A percentile compares a stretch with the other conserved stretches of the same genome.
These are phyloP conservation scores for Wickerhamomyces canadensis DNA, from an alignment of 805 yeast species.

Conservation along the genomic window DNA sequence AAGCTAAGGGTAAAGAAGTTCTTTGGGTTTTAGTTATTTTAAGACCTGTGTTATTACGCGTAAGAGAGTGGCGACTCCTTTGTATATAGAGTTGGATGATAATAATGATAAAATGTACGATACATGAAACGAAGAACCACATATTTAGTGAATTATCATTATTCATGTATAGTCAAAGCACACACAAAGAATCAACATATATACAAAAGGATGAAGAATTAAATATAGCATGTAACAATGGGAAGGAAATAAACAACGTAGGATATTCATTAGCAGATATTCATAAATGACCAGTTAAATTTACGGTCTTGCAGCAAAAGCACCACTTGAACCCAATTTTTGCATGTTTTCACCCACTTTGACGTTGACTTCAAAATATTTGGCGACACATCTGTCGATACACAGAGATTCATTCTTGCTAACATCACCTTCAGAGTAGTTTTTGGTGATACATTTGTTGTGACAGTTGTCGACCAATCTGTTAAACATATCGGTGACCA, in stretches of 20 bases:
- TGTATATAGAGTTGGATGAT: not conserved
- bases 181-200: not conserved
- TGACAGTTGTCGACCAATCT: conserved; percentile 85
- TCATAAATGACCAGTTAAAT: not conserved
- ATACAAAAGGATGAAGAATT: not conserved
- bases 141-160: no score
- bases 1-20: conserved; percentile 61
- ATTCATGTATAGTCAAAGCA: no score
- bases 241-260: not conserved
- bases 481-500: conserved; percentile 98
- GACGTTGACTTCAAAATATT: conserved; percentile 90
- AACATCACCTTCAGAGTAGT: conserved; percentile 68
- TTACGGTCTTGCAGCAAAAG: conserved; percentile 26
- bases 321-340: conserved; percentile 41
- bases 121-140: no score
- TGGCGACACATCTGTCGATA: conserved; percentile 92
- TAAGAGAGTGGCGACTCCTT: no score
- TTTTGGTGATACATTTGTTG: conserved; percentile 66
- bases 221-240: not conserved
- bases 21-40: conserved; percentile 41
- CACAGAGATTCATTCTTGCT: conserved; percentile 79
- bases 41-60: no score
- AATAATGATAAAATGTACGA: not conserved
- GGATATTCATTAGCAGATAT: not conserved
- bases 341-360: conserved; percentile 83